Evolutionary conservation across 495 filamentous ascomycete species (phyloP).

Genomic region (Neurospora sublineolata): DNA sequence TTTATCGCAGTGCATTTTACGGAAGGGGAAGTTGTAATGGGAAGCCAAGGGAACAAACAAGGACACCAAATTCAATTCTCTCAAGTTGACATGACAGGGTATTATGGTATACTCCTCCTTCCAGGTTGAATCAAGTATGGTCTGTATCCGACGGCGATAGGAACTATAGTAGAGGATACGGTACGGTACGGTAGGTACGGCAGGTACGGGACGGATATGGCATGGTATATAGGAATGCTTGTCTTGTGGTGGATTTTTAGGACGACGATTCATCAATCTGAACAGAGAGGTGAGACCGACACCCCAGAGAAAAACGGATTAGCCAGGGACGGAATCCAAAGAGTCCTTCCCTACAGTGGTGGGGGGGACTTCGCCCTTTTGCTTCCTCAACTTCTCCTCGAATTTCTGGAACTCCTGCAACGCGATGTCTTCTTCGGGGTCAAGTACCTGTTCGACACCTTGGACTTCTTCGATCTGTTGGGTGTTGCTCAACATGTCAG

Average conservation of each 20-base stretch:
- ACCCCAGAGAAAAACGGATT: constrained; percentile 5
- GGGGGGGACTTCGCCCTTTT: constrained; percentile 47
- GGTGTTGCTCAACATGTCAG: background rate
- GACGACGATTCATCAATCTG: background rate
- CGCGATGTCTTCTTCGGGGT: constrained; percentile 85
- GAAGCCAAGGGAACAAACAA: background rate
- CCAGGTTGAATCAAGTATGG: background rate
- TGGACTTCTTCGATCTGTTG: constrained; percentile 87
- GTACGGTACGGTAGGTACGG: background rate
- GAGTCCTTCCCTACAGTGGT: constrained; percentile 55
- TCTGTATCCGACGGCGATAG: background rate
- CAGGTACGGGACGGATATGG: background rate
- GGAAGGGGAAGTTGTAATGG: background rate
- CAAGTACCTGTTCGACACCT: constrained; percentile 81
- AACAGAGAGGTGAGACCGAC: background rate
- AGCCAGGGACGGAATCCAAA: constrained; percentile 48
- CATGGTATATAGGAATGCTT: background rate
- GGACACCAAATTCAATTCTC: background rate
- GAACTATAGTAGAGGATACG: background rate
- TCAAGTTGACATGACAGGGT: background rate
- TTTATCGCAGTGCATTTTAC: background rate
- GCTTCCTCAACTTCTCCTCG: constrained; percentile 80
- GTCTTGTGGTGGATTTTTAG: background rate
- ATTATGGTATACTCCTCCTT: background rate
- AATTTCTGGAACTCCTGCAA: constrained; percentile 88